phyloP scores from a whole-genome alignment of 1,284 basidiomycete species.

The Cystobasidium slooffiae region DNA sequence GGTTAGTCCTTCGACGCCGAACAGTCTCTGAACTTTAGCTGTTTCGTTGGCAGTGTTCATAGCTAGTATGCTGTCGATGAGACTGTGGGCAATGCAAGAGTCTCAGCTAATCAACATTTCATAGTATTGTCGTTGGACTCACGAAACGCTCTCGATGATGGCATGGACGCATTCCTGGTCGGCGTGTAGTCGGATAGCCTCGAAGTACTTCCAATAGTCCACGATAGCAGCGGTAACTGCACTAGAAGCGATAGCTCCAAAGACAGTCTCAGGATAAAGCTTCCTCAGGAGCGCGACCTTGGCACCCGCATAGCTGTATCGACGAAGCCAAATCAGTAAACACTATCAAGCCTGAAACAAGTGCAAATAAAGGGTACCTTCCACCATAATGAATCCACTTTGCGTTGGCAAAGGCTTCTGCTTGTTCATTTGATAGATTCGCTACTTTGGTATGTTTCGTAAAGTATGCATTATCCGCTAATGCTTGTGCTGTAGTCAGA shows the following conservation, averaged over 20 bases:
- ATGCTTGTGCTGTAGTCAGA: conserved; percentile 84
- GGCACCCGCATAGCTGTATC: conserved; percentile 65
- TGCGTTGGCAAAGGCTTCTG: conserved; percentile 65
- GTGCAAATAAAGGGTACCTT: conserved; percentile 46
- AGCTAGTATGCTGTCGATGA: conserved; percentile 49
- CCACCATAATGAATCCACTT: conserved; percentile 96
- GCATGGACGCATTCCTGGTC: conserved; percentile 47
- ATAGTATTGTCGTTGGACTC: background rate
- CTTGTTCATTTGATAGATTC: conserved; percentile 70
- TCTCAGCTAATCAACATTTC: background rate
- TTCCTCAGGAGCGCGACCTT: conserved; percentile 90
- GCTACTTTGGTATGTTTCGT: conserved; percentile 77
- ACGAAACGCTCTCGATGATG: conserved; percentile 44
- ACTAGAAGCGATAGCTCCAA: conserved; percentile 81
- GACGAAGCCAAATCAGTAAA: background rate
- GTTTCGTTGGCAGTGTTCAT: conserved; percentile 45
- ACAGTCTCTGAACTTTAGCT: conserved; percentile 46
- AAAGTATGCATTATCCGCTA: conserved; percentile 91
- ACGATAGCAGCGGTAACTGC: conserved; percentile 54
- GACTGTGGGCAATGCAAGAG: background rate
- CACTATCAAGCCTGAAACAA: too few species aligned
- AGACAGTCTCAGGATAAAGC: conserved; percentile 84
- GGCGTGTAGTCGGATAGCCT: conserved; percentile 49
- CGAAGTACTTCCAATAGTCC: conserved; percentile 51
- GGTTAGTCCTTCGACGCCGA: conserved; percentile 50